Percentiles rank a stretch among this genome's conserved stretches.
Evolutionary conservation across 495 filamentous ascomycete species (phyloP).

Genomic region (Immersiella caudata): DNA sequence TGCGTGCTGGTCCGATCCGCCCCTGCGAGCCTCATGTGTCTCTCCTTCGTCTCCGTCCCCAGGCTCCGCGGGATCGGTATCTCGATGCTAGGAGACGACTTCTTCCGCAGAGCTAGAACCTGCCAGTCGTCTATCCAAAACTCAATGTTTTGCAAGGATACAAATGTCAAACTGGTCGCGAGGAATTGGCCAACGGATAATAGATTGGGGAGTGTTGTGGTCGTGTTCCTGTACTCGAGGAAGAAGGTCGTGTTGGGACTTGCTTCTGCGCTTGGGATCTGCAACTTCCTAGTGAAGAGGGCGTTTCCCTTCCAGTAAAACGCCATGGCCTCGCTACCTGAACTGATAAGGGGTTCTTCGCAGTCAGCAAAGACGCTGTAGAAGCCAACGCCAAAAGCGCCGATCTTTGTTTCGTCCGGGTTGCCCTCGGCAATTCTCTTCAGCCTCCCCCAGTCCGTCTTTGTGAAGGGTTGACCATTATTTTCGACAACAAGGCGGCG

Average conservation of each 20-base stretch:
- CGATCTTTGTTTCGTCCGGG: slow-evolving; percentile 97
- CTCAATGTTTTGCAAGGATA: slow-evolving; percentile 83
- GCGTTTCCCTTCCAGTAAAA: slow-evolving; percentile 99
- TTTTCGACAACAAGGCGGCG: slow-evolving; percentile 85
- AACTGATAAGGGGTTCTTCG: slow-evolving; percentile 94
- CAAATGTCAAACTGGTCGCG: slow-evolving; percentile 93
- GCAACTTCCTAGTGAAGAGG: slow-evolving; percentile 81
- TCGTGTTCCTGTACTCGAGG: slow-evolving; percentile 85
- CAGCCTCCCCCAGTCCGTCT: slow-evolving; percentile 87
- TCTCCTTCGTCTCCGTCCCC: slow-evolving; percentile 77
- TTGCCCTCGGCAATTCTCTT: slow-evolving; percentile 98
- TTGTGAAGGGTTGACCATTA: slow-evolving; percentile 79
- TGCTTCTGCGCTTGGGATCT: slow-evolving; percentile 63
- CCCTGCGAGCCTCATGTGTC: slow-evolving; percentile 75
- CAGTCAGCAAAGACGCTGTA: slow-evolving; percentile 99
- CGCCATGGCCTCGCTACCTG: slow-evolving; percentile 88
- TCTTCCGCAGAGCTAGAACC: slow-evolving; percentile 76
- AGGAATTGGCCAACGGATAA: slow-evolving; percentile 88
- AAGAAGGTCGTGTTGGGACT: slow-evolving; percentile 83
- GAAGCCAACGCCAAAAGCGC: slow-evolving; percentile 97
- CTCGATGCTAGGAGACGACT: slow-evolving; percentile 71
- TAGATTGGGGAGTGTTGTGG: slow-evolving; percentile 80
- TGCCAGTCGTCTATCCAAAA: slow-evolving; percentile 87
- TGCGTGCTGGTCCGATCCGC: slow-evolving; percentile 82
- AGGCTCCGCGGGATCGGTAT: slow-evolving; percentile 79